Percentiles rank a stretch among this genome's conserved stretches.
Conservation (phyloP, 2,329 filamentous ascomycete species). For the Davidsoniella australis region DNA sequence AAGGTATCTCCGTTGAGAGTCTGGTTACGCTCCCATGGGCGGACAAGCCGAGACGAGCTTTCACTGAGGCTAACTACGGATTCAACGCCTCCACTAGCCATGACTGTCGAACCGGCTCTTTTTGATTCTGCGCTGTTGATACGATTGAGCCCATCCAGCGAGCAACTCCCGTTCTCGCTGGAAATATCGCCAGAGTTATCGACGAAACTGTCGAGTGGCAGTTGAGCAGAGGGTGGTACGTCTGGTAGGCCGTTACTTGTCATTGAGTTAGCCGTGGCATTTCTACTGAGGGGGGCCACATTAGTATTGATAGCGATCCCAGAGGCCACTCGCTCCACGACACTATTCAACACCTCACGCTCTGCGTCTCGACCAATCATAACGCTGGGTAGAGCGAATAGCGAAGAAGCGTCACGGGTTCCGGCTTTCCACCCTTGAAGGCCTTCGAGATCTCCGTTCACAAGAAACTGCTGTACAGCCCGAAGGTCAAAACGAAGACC, state of each 20-base stretch:
- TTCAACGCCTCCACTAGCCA: not conserved
- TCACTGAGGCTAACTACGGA: slow-evolving; percentile 6
- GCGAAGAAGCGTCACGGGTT: slow-evolving; percentile 76
- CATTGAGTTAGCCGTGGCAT: slow-evolving; percentile 1
- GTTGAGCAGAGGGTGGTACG: slow-evolving; percentile 31
- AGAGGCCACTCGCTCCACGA: slow-evolving; percentile 61
- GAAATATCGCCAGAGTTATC: slow-evolving; percentile 30
- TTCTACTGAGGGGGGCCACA: slow-evolving; percentile 8
- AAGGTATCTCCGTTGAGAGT: slow-evolving; percentile 32
- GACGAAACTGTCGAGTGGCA: slow-evolving; percentile 23
- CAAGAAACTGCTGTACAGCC: slow-evolving; percentile 56
- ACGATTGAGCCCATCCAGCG: slow-evolving; percentile 32
- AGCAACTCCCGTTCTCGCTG: slow-evolving; percentile 40
- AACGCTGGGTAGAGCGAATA: slow-evolving; percentile 67
- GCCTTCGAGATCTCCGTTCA: slow-evolving; percentile 53
- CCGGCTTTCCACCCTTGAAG: slow-evolving; percentile 61
- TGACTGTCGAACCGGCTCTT: not conserved
- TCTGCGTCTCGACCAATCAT: slow-evolving; percentile 71
- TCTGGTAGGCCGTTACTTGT: slow-evolving; percentile 17
- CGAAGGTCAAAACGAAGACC: slow-evolving; percentile 69
- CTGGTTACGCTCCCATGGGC: slow-evolving; percentile 35
- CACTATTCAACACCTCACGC: slow-evolving; percentile 47
- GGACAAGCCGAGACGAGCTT: slow-evolving; percentile 17
- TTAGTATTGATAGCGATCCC: slow-evolving; percentile 32
- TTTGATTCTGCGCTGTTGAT: slow-evolving; percentile 18